A percentile compares a stretch with the other conserved stretches of the same genome.
These are phyloP conservation scores for Yarrowia sp. DNA, from an alignment of 805 yeast genomes.

Conservation along the genomic window DNA sequence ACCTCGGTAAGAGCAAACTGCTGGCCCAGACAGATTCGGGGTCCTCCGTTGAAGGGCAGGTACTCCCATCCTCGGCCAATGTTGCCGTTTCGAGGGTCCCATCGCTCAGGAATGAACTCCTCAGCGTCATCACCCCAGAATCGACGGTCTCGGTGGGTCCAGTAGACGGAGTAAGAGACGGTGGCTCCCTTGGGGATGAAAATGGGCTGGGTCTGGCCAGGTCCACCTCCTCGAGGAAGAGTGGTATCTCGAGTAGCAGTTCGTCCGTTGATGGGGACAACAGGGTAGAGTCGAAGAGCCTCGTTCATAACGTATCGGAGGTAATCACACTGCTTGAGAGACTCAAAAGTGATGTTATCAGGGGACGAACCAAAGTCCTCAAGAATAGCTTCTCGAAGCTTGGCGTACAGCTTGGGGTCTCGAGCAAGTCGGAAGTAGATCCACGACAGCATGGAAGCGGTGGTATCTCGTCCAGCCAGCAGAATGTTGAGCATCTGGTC, in stretches of 20 bases:
- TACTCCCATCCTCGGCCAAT: conserved; percentile 53
- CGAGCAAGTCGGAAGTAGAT: conserved; percentile 56
- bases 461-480: conserved; percentile 64
- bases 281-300: conserved; percentile 58
- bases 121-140: conserved; percentile 57
- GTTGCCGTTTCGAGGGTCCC: conserved; percentile 51
- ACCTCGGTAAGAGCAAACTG: conserved; percentile 64
- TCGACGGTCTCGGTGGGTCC: conserved; percentile 54
- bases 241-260: conserved; percentile 56
- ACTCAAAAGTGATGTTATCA: conserved; percentile 53
- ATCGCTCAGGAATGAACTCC: conserved; percentile 59
- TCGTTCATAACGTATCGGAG: conserved; percentile 59
- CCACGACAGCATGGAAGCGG: conserved; percentile 59
- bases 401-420: conserved; percentile 47
- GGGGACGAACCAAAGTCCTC: conserved; percentile 51
- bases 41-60: conserved; percentile 63
- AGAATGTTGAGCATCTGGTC: conserved; percentile 61
- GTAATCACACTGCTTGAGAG: conserved; percentile 57
- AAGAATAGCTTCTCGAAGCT: conserved; percentile 53
- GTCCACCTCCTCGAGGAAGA: conserved; percentile 61
- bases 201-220: conserved; percentile 52
- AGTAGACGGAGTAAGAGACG: conserved; percentile 53
- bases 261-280: conserved; percentile 60
- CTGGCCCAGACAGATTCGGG: conserved; percentile 64
- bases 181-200: conserved; percentile 55